Conservation (phyloP, 2,329 filamentous ascomycete genomes). For the Alternaria arborescens region DNA sequence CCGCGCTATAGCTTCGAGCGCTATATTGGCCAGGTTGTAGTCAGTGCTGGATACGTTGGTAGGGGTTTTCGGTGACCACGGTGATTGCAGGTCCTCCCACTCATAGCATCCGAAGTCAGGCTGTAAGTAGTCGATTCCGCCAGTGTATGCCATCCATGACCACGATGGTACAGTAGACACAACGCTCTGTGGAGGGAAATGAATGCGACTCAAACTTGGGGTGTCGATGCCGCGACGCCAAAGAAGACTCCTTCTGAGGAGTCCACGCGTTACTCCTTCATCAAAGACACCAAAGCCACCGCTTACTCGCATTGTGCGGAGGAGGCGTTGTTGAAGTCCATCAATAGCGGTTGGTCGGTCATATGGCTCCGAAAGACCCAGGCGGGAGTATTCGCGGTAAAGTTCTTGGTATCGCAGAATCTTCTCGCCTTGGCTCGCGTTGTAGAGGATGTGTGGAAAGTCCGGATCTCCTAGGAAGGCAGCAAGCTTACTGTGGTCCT, state of each 20-base stretch:
- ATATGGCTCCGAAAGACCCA: conserved; percentile 24
- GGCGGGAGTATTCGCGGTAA: conserved; percentile 37
- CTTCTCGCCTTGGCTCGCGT: conserved; percentile 8
- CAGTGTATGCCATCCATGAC: conserved; percentile 28
- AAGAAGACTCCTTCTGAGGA: conserved; percentile 18
- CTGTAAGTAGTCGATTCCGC: conserved; percentile 26
- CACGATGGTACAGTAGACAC: conserved; percentile 15
- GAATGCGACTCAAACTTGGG: conserved; percentile 1
- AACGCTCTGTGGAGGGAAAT: conserved; percentile 1
- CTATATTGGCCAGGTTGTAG: not conserved
- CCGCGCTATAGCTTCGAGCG: not conserved
- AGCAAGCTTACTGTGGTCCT: conserved; percentile 23
- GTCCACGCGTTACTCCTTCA: conserved; percentile 7
- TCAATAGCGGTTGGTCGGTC: conserved; percentile 46
- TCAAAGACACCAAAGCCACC: conserved; percentile 48
- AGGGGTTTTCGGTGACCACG: not conserved
- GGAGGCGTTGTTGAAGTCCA: conserved; percentile 45
- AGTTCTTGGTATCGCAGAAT: conserved; percentile 20
- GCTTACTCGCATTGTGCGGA: conserved; percentile 22
- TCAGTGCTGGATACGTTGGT: not conserved
- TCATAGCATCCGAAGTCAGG: conserved; percentile 12
- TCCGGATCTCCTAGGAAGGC: conserved; percentile 40
- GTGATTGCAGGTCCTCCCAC: conserved; percentile 22
- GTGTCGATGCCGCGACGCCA: conserved; percentile 13
- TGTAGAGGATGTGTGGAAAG: conserved; percentile 25